phyloP scores from a whole-genome alignment of 179 eudicot species.

The Drosera spatulata region DNA sequence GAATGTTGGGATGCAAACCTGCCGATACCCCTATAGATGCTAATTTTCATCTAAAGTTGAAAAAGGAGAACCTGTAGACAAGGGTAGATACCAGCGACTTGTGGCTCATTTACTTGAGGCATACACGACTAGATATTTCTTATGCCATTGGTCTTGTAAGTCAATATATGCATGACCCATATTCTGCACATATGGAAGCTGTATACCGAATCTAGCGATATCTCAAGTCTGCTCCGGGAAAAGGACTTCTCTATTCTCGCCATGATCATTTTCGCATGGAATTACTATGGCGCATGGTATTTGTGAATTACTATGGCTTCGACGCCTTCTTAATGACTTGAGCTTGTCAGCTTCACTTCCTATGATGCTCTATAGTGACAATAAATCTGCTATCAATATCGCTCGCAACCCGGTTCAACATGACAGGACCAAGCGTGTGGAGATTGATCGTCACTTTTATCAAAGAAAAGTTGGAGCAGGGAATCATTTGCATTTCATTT shows the following conservation, averaged over 20 bases:
- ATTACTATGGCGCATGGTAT: neutral
- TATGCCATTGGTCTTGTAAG: neutral
- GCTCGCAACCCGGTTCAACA: neutral
- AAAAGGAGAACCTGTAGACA: neutral
- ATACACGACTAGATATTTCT: neutral
- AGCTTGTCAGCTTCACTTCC: neutral
- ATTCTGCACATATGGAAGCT: neutral
- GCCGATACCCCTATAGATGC: neutral
- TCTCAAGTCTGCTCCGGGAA: neutral
- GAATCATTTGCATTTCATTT: neutral
- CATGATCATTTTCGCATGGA: neutral
- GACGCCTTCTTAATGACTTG: neutral
- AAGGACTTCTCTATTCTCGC: neutral
- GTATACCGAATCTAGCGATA: neutral
- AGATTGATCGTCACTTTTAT: neutral
- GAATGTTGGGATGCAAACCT: neutral
- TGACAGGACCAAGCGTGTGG: neutral
- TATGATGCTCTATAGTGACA: neutral
- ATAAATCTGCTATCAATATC: too few species aligned
- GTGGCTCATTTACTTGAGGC: neutral
- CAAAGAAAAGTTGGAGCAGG: neutral
- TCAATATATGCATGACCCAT: neutral
- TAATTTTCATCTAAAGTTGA: neutral
- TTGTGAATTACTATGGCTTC: neutral
- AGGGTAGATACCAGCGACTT: neutral